Percentiles rank a stretch among this genome's conserved stretches.
phyloP scores from a whole-genome alignment of 2,329 filamentous ascomycete genomes.

The Arthrobotrys entomopaga region DNA sequence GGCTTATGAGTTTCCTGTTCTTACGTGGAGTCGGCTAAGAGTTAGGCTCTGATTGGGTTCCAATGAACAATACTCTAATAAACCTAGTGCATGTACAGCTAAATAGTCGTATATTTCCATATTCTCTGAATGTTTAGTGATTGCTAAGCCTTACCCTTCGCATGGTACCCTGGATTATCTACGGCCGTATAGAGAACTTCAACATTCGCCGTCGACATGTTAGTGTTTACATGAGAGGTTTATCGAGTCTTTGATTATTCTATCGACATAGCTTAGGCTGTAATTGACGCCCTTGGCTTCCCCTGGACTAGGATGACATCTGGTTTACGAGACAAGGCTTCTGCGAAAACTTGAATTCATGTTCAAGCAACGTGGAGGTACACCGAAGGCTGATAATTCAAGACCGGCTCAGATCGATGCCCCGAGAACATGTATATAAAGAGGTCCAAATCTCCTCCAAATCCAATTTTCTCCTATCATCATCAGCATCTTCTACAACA shows the following conservation, averaged over 20 bases:
- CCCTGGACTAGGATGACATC: no score
- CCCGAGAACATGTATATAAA: constrained; percentile 13
- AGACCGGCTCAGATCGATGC: not conserved
- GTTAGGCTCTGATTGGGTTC: no score
- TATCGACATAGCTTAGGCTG: not conserved
- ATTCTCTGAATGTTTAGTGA: not conserved
- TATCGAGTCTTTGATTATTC: not conserved
- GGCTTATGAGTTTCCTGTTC: no score
- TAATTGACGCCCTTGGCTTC: no score
- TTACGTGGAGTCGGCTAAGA: no score
- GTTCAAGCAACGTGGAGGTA: not conserved
- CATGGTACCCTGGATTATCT: not conserved
- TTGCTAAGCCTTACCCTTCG: not conserved
- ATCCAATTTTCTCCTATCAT: constrained; percentile 10
- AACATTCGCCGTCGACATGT: not conserved
- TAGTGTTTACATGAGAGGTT: not conserved
- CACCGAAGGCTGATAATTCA: not conserved
- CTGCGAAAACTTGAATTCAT: not conserved
- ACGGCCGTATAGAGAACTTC: not conserved
- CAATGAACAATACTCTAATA: no score
- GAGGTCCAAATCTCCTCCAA: constrained; percentile 2
- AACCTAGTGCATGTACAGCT: no score
- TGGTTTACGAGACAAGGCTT: no score
- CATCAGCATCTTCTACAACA: constrained; percentile 25
- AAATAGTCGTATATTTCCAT: not conserved